Percentiles rank a stretch among this genome's conserved stretches.
phyloP scores from a whole-genome alignment of 148 eudicot genomes.

The Chenopodium berlandieri region DNA sequence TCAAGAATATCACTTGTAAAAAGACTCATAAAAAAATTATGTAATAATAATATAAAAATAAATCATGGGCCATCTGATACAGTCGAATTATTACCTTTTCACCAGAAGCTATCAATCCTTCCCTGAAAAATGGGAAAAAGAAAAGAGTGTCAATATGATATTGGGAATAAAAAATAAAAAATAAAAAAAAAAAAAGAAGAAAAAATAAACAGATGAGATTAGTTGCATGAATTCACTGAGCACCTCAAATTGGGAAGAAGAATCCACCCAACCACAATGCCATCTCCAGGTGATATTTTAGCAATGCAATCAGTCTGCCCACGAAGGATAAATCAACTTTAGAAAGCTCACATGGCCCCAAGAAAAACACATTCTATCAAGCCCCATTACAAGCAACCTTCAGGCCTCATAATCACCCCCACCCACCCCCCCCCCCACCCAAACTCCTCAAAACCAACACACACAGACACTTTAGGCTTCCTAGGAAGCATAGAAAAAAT shows the following conservation, averaged over 20 bases:
- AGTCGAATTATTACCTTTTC: conserved; percentile 35
- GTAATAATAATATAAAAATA: not conserved
- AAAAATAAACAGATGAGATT: not conserved
- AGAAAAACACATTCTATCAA: not conserved
- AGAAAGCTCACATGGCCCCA: conserved; percentile 4
- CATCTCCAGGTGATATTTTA: conserved; percentile 68
- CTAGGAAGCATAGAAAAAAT: not conserved
- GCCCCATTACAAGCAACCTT: not conserved
- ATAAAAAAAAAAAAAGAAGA: conserved; percentile 2
- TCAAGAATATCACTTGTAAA: not conserved
- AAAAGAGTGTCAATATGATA: not conserved
- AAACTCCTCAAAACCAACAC: too few species aligned
- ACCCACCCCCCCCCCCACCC: not conserved
- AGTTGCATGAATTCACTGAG: not conserved
- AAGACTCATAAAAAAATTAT: not conserved
- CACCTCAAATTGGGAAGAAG: conserved; percentile 82
- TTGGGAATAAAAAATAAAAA: not conserved
- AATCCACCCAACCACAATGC: conserved; percentile 75
- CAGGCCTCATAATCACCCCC: not conserved
- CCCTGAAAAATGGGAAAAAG: conserved; percentile 38
- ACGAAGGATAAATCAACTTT: conserved; percentile 6
- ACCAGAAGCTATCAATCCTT: conserved; percentile 52
- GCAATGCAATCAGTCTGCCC: conserved; percentile 90
- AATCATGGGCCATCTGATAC: not conserved
- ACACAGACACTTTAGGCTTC: not conserved